A percentile compares a stretch with the other conserved stretches of the same genome.
Conservation (phyloP, 352 stramenopile species). For the Phytophthora sansomeana region DNA sequence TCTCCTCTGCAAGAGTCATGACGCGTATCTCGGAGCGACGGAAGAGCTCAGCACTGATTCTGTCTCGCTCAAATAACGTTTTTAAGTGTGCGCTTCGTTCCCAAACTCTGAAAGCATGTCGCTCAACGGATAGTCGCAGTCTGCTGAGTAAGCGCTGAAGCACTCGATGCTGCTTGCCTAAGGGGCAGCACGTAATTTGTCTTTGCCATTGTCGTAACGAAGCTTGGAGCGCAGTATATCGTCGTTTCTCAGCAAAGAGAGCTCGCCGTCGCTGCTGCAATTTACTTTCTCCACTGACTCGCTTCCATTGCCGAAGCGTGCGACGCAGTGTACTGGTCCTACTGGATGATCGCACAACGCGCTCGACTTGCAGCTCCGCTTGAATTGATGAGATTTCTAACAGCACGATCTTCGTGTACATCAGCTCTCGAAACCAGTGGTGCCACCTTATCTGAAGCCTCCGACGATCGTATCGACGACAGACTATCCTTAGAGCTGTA, state of each 20-base stretch:
- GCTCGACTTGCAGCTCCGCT: conserved; percentile 20
- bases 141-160: conserved; percentile 18
- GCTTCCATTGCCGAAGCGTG: conserved; percentile 17
- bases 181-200: conserved; percentile 11
- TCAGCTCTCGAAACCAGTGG: conserved; percentile 17
- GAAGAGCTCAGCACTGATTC: conserved; percentile 35
- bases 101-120: conserved; percentile 23
- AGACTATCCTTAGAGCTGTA: conserved; percentile 10
- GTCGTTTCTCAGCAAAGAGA: conserved; percentile 30
- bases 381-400: conserved; percentile 16
- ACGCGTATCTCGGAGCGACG: conserved; percentile 30
- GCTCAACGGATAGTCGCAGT: conserved; percentile 13
- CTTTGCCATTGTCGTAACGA: conserved; percentile 28
- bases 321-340: conserved; percentile 14
- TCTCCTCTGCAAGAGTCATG: conserved; percentile 17
- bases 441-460: conserved; percentile 19
- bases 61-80: conserved; percentile 20
- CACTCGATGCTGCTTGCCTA: conserved; percentile 26
- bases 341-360: not conserved
- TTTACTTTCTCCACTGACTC: not conserved
- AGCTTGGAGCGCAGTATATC: conserved; percentile 22
- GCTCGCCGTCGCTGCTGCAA: conserved; percentile 10
- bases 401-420: conserved; percentile 1
- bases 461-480: not conserved
- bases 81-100: conserved; percentile 17